Percentiles rank a stretch among this genome's conserved stretches.
phyloP scores from a whole-genome alignment of 1,139 yeast genomes.

The Saccharomyces pastorianus region DNA sequence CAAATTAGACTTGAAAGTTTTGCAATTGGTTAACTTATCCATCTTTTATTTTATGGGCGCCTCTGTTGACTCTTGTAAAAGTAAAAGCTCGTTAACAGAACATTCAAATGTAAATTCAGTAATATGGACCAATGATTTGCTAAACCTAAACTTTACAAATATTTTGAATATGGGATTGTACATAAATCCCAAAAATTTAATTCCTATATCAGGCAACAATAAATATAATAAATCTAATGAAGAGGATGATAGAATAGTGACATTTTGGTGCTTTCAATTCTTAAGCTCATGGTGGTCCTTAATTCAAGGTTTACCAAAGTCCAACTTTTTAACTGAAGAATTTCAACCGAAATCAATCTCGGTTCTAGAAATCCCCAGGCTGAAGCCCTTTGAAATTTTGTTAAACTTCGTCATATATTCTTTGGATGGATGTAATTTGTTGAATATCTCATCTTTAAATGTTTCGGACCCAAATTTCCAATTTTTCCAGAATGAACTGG shows the following conservation, averaged over 20 bases:
- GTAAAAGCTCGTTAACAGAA: neutral
- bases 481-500: conserved; percentile 6
- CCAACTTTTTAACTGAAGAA: conserved; percentile 25
- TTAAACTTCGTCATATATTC: conserved; percentile 15
- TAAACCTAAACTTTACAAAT: conserved; percentile 18
- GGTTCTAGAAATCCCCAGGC: conserved; percentile 14
- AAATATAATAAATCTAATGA: neutral
- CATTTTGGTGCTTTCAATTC: conserved; percentile 28
- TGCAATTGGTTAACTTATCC: conserved; percentile 22
- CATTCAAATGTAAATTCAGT: conserved; percentile 4
- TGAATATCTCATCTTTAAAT: conserved; percentile 13
- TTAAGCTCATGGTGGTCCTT: conserved; percentile 27
- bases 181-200: conserved; percentile 22
- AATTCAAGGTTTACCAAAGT: conserved; percentile 26
- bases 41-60: conserved; percentile 26
- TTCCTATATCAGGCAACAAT: conserved; percentile 7
- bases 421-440: conserved; percentile 24
- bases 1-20: conserved; percentile 6
- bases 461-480: conserved; percentile 15
- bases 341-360: conserved; percentile 24
- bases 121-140: conserved; percentile 18
- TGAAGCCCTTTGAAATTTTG: conserved; percentile 23
- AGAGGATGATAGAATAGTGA: conserved; percentile 10
- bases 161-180: conserved; percentile 22
- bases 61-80: neutral